These are phyloP conservation scores for Mortierella hygrophila DNA, from an alignment of 192 early-diverging fungal species.

Conservation along the genomic window DNA sequence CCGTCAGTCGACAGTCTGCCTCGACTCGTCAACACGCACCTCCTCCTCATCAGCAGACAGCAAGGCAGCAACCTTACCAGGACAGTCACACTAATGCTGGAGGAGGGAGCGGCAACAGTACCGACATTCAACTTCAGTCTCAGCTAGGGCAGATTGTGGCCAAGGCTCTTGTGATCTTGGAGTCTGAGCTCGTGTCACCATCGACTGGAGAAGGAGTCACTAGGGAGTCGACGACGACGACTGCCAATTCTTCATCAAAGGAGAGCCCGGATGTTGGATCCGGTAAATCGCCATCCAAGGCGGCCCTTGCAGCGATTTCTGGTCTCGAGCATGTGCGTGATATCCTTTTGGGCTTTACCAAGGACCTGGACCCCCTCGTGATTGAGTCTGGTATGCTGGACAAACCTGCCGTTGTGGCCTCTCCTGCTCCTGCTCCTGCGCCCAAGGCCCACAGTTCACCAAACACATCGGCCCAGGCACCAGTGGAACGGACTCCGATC, in stretches of 20 bases:
- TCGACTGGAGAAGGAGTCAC: not conserved
- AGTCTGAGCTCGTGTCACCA: constrained; percentile 56
- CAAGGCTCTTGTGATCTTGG: constrained; percentile 58
- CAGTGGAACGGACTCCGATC: constrained; percentile 8
- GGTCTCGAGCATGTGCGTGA: constrained; percentile 70
- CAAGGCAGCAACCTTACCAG: constrained; percentile 16
- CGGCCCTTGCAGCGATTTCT: constrained; percentile 55
- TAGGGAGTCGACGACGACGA: not conserved
- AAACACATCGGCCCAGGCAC: not conserved
- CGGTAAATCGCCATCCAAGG: constrained; percentile 35
- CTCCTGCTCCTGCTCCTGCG: not conserved
- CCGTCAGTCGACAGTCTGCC: constrained; percentile 12
- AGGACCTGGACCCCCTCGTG: constrained; percentile 58
- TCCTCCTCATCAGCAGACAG: not conserved
- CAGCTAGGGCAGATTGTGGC: constrained; percentile 55
- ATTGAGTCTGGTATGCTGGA: constrained; percentile 40
- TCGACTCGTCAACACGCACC: constrained; percentile 23
- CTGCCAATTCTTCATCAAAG: not conserved
- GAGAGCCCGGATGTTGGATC: constrained; percentile 9
- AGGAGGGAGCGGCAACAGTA: not conserved
- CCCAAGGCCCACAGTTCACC: not conserved
- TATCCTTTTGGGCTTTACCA: constrained; percentile 59
- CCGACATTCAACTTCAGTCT: constrained; percentile 52
- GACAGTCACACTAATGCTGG: not conserved
- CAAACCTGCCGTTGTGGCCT: not conserved